A percentile compares a stretch with the other conserved stretches of the same genome.
Evolutionary conservation across 2,329 filamentous ascomycete species (phyloP).

Genomic region (Ascochyta fabae): DNA sequence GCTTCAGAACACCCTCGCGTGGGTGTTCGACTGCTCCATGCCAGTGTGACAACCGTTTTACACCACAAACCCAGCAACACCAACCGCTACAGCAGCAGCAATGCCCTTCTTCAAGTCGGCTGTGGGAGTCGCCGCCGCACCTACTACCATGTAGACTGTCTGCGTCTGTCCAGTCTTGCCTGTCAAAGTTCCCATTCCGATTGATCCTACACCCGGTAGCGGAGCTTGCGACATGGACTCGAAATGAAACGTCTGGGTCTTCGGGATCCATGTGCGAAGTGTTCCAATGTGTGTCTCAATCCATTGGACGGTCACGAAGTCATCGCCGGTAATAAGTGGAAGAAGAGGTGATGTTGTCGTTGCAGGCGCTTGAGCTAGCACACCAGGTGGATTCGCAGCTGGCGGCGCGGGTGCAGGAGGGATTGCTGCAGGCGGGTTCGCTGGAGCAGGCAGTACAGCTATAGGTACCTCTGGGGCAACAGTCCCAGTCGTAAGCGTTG

Average conservation of each 20-base stretch:
- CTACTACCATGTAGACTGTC: conserved; percentile 29
- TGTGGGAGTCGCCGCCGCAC: conserved; percentile 30
- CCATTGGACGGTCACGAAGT: conserved; percentile 43
- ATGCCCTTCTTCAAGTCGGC: conserved; percentile 23
- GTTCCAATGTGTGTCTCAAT: conserved; percentile 39
- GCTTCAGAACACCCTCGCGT: neutral
- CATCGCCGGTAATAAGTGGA: conserved; percentile 11
- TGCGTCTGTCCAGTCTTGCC: conserved; percentile 36
- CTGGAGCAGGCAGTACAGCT: conserved; percentile 5
- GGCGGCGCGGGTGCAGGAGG: conserved; percentile 1
- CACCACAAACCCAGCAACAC: conserved; percentile 29
- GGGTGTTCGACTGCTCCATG: neutral
- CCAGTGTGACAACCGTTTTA: conserved; percentile 9
- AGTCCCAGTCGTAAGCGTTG: conserved; percentile 1
- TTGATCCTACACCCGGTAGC: conserved; percentile 35
- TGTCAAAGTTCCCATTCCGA: conserved; percentile 47
- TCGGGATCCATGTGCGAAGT: conserved; percentile 41
- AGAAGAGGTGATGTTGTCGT: conserved; percentile 1
- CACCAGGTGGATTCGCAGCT: neutral
- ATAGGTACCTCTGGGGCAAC: neutral
- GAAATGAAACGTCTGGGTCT: conserved; percentile 39
- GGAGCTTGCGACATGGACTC: conserved; percentile 28
- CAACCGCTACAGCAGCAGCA: conserved; percentile 32
- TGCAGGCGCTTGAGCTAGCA: conserved; percentile 10
- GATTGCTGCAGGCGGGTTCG: conserved; percentile 1